Evolutionary conservation across 2,329 filamentous ascomycete species (phyloP).

Genomic region (Colletotrichum nymphaeae): DNA sequence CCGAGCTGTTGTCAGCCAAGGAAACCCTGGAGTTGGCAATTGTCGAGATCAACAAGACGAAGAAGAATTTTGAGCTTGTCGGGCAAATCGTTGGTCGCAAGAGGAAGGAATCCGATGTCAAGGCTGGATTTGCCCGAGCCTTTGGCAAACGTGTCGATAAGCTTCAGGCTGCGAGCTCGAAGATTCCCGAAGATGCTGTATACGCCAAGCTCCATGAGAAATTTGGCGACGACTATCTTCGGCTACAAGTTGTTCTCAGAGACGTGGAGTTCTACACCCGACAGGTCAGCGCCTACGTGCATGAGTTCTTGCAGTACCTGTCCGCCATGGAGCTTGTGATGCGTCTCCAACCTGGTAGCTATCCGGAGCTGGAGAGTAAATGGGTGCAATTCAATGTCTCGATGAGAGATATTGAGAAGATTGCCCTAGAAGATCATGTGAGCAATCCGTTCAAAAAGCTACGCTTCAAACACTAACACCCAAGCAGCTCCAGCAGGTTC

Average conservation of each 20-base stretch:
- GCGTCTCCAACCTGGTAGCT: conserved; percentile 75
- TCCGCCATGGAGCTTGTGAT: conserved; percentile 87
- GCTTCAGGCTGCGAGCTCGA: conserved; percentile 71
- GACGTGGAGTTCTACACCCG: conserved; percentile 94
- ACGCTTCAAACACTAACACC: neutral
- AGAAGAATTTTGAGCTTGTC: conserved; percentile 93
- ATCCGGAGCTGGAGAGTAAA: conserved; percentile 90
- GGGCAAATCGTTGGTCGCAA: conserved; percentile 89
- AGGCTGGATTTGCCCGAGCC: conserved; percentile 85
- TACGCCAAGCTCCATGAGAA: conserved; percentile 86
- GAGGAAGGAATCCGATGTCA: conserved; percentile 88
- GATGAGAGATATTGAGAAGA: conserved; percentile 85
- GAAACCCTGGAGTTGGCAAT: conserved; percentile 72
- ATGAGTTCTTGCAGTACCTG: conserved; percentile 83
- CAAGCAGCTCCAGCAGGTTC: conserved; percentile 70
- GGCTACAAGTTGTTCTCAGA: conserved; percentile 89
- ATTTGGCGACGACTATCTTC: conserved; percentile 92
- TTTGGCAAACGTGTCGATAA: conserved; percentile 92
- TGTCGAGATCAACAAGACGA: conserved; percentile 92
- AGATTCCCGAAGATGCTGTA: conserved; percentile 79
- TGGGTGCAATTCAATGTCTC: conserved; percentile 93
- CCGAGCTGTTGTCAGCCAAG: conserved; percentile 67
- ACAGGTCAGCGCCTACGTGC: conserved; percentile 83
- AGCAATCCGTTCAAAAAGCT: conserved; percentile 46
- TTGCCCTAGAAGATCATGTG: conserved; percentile 87